Evolutionary conservation across 495 filamentous ascomycete species (phyloP).

Genomic region (Trichoderma orchidacearum): DNA sequence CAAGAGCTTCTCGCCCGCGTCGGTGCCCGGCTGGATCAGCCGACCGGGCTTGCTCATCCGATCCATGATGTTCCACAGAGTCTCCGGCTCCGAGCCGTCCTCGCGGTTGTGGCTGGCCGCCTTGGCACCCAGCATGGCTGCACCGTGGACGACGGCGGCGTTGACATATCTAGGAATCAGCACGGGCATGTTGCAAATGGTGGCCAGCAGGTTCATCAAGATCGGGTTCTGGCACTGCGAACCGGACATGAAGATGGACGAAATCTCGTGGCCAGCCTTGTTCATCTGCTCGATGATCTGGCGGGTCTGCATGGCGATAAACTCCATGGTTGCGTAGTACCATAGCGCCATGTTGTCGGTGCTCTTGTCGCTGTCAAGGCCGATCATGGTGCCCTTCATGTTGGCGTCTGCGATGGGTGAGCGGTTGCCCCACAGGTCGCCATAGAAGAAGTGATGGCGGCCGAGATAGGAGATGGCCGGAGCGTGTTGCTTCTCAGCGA

Average conservation of each 20-base stretch:
- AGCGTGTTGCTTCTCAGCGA: conserved; percentile 50
- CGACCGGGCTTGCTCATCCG: conserved; percentile 91
- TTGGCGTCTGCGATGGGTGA: conserved; percentile 82
- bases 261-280: conserved; percentile 64
- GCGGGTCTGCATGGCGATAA: conserved; percentile 88
- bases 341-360: conserved; percentile 76
- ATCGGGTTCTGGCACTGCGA: conserved; percentile 93
- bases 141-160: conserved; percentile 92
- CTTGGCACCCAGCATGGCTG: conserved; percentile 94
- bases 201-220: conserved; percentile 79
- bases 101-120: conserved; percentile 71
- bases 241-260: conserved; percentile 94
- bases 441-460: conserved; percentile 95
- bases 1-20: conserved; percentile 62
- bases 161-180: conserved; percentile 83
- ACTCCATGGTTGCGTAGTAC: conserved; percentile 92
- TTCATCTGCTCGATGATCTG: conserved; percentile 96
- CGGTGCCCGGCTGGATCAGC: conserved; percentile 55
- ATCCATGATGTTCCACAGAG: conserved; percentile 93
- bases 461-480: conserved; percentile 72
- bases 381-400: conserved; percentile 83
- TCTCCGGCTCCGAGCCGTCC: conserved; percentile 29
- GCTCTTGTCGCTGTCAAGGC: conserved; percentile 70
- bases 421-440: conserved; percentile 94
- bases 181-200: conserved; percentile 82